Evolutionary conservation across 106 monocot genomes (phyloP).

Genomic region (Acanthochlamys bracteata): DNA sequence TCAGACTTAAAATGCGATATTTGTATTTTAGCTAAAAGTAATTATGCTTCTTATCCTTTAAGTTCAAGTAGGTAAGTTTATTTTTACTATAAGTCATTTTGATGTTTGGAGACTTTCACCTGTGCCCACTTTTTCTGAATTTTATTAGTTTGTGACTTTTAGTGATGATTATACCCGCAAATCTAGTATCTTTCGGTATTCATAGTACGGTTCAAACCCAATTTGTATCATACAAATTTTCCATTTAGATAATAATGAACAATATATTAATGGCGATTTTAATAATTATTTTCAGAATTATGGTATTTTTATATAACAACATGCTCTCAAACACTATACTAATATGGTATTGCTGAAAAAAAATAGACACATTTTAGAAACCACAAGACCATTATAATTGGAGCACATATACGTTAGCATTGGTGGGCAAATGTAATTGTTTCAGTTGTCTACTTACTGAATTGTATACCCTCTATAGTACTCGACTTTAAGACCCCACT

Average conservation of each 20-base stretch:
- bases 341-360: neutral
- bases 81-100: neutral
- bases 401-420: too few relatives aligned
- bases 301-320: neutral
- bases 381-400: neutral
- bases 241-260: neutral
- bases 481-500: neutral
- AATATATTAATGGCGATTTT: neutral
- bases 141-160: neutral
- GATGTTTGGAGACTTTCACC: constrained; percentile 2
- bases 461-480: constrained; percentile 1
- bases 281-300: neutral
- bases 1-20: neutral
- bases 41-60: neutral
- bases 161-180: neutral
- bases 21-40: constrained; percentile 1
- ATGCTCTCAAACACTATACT: neutral
- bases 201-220: neutral
- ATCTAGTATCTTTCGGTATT: neutral
- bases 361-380: too few relatives aligned
- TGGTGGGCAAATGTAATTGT: neutral
- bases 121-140: neutral
- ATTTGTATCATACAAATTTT: neutral
- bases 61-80: neutral
- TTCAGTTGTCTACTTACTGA: neutral